These are phyloP conservation scores for Rubus parviflorus DNA, from an alignment of 306 rosid species.

Conservation along the genomic window DNA sequence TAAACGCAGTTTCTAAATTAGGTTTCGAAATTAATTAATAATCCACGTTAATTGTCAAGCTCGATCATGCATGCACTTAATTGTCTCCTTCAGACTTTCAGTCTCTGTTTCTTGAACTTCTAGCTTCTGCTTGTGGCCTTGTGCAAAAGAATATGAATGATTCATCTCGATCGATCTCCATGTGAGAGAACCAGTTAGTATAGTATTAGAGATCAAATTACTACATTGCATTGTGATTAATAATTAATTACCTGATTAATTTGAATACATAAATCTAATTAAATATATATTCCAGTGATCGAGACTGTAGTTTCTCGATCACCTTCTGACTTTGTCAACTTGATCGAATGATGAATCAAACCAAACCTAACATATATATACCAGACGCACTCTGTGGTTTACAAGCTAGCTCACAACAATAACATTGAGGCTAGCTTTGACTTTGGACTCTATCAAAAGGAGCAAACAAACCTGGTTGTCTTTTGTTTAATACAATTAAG, in stretches of 20 bases:
- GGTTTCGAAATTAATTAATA: not conserved
- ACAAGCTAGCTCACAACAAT: not conserved
- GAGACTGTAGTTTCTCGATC: not conserved
- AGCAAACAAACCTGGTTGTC: not conserved
- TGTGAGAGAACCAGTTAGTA: not conserved
- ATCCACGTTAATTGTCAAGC: conserved; percentile 3
- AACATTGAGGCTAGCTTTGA: not conserved
- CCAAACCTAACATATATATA: not conserved
- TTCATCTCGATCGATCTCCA: not conserved
- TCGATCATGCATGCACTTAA: not conserved
- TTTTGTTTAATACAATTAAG: not conserved
- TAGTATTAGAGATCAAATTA: not conserved
- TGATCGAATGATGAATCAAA: not conserved
- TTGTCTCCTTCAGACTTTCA: not conserved
- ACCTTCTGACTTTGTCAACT: conserved; percentile 13
- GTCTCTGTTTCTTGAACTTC: not conserved
- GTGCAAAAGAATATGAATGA: not conserved
- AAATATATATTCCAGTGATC: no score
- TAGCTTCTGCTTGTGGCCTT: not conserved
- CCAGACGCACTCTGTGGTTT: conserved; percentile 10
- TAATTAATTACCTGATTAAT: not conserved
- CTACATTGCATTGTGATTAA: not conserved
- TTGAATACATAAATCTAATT: not conserved
- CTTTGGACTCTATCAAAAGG: not conserved
- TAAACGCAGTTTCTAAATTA: not conserved